A percentile compares a stretch with the other conserved stretches of the same genome.
These are phyloP conservation scores for Exobasidium cylindrosporum DNA, from an alignment of 1,284 basidiomycete species.

Conservation along the genomic window DNA sequence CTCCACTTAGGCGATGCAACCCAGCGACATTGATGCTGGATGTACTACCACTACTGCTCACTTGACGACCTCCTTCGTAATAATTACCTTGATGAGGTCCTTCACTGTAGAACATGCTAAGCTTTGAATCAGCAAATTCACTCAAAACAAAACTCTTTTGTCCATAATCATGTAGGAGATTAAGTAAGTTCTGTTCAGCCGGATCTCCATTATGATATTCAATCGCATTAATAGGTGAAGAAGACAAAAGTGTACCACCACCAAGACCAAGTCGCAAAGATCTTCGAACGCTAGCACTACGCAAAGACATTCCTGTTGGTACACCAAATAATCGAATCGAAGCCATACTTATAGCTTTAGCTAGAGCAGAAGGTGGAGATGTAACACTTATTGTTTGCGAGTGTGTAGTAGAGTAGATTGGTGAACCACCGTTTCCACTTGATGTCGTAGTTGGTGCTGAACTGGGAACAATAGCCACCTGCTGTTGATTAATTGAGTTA, in stretches of 20 bases:
- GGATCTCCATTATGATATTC: not conserved
- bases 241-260: not conserved
- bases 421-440: not conserved
- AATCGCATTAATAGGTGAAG: not conserved
- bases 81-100: constrained; percentile 39
- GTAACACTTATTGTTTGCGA: not conserved
- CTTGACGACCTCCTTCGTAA: constrained; percentile 1
- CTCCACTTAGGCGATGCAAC: not conserved
- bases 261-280: constrained; percentile 4
- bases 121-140: constrained; percentile 89
- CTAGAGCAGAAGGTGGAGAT: constrained; percentile 10
- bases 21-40: not conserved
- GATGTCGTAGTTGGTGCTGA: not conserved
- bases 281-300: constrained; percentile 38
- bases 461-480: not conserved
- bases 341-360: constrained; percentile 72
- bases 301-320: constrained; percentile 55
- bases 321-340: constrained; percentile 85
- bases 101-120: constrained; percentile 68
- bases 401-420: not conserved
- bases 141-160: constrained; percentile 92
- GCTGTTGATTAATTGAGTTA: not conserved
- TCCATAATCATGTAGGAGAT: constrained; percentile 76
- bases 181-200: constrained; percentile 72
- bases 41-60: constrained; percentile 1